phyloP scores from a whole-genome alignment of 441 rosid species.

The Geranium incanum region DNA sequence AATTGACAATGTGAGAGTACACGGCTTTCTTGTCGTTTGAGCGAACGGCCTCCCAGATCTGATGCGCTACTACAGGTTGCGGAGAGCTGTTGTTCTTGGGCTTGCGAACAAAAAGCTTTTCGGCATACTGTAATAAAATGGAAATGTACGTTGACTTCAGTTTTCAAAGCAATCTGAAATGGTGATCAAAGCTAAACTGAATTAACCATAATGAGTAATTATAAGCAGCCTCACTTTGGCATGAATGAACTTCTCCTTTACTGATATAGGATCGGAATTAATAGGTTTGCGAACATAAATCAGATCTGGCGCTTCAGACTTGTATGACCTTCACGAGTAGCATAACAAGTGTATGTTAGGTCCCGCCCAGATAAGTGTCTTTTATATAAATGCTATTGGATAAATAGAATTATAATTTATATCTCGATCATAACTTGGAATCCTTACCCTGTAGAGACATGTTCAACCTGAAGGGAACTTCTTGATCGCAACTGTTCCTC shows the following conservation, averaged over 20 bases:
- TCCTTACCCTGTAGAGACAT: constrained; percentile 55
- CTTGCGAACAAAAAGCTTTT: constrained; percentile 76
- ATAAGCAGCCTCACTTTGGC: constrained; percentile 54
- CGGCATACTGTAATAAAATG: constrained; percentile 65
- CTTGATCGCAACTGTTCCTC: constrained; percentile 89
- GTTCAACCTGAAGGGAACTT: constrained; percentile 64
- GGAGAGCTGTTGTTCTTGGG: constrained; percentile 52
- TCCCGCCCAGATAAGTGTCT: constrained; percentile 15
- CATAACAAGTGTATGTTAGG: constrained; percentile 24
- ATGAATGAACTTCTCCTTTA: constrained; percentile 97
- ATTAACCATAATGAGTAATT: background rate
- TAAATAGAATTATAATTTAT: constrained; percentile 2
- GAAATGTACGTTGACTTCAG: constrained; percentile 7
- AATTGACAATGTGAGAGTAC: constrained; percentile 70
- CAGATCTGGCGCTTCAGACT: constrained; percentile 56
- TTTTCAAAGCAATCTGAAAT: too few relatives aligned
- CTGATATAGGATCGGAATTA: constrained; percentile 69
- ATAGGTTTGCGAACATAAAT: constrained; percentile 58
- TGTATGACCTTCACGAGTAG: constrained; percentile 43
- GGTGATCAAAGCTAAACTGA: too few relatives aligned
- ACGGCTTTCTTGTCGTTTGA: constrained; percentile 88
- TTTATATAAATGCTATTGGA: constrained; percentile 12
- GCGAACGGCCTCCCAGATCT: constrained; percentile 86
- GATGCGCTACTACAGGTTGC: constrained; percentile 46
- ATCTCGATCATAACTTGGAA: constrained; percentile 16